These are phyloP conservation scores for Pistacia vera DNA, from an alignment of 345 rosid genomes.

Conservation along the genomic window DNA sequence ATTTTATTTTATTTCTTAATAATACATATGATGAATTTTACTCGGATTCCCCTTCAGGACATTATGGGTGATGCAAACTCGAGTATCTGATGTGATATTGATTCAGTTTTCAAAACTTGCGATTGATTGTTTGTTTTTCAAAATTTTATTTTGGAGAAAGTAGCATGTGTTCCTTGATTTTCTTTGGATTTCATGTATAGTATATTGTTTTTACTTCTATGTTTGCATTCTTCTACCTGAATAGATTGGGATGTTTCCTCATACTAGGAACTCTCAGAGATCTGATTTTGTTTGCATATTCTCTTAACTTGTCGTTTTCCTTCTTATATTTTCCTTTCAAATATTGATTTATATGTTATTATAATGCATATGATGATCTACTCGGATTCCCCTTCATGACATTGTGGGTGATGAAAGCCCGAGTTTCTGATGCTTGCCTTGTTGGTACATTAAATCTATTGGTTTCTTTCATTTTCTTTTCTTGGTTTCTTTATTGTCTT, in stretches of 20 bases:
- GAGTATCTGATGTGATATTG: slow-evolving; percentile 56
- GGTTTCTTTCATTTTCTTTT: background rate
- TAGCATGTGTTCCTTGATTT: background rate
- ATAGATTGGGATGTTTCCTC: background rate
- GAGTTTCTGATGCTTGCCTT: slow-evolving; percentile 54
- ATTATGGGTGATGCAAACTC: slow-evolving; percentile 52
- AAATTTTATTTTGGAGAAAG: background rate
- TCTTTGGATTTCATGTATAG: background rate
- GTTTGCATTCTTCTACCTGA: background rate
- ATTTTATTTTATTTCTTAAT: background rate
- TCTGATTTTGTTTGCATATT: background rate
- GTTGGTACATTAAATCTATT: background rate
- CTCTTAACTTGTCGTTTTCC: background rate
- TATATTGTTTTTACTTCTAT: background rate
- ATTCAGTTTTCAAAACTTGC: background rate
- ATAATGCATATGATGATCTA: slow-evolving; percentile 48
- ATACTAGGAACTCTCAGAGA: background rate
- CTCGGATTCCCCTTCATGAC: slow-evolving; percentile 83
- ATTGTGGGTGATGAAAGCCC: slow-evolving; percentile 58
- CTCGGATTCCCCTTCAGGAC: slow-evolving; percentile 71
- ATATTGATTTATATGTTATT: background rate
- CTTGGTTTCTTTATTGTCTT: too few species aligned
- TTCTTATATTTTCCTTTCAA: background rate
- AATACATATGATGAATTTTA: slow-evolving; percentile 44
- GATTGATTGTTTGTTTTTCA: background rate